Evolutionary conservation across 768 basidiomycete genomes (phyloP), one percentile per base, ranked within the genome.

Genomic region (Dioszegia hungarica): DNA sequence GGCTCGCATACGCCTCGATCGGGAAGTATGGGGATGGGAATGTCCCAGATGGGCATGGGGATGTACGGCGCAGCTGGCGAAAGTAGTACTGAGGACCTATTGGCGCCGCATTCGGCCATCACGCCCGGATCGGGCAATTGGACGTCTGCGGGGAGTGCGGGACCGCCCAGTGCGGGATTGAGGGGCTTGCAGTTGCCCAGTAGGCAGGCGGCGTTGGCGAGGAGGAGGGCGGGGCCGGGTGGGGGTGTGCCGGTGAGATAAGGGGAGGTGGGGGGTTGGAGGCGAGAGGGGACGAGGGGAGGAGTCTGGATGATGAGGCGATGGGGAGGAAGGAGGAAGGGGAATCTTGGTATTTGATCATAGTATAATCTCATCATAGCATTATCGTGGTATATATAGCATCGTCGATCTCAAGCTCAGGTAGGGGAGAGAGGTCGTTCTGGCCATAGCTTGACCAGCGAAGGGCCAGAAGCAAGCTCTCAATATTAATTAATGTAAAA

Each of bases 101-200:
- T 37, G 6, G 43, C 36, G 28, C 63, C 59, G 3, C 31, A 51
- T 27, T 61, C 64, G 37, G 61, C 53, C 47, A 39, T 57, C 10
- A 37, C 25, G 37, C 45, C 25, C 8, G 45, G 45, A 15, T 29
- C 27, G 27, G 45, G 45, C 14, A 34, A 20, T 27, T 37, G 34
- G 24, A 38, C 31, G 19, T 6, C 29, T 19, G 17, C 47, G 28
- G 27, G 22, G n/a, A 33, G 24, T 24, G 25, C 43, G 53, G 49
- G 25, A 5, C 49, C 25, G n/a, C 28, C 50, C 3, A 46, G 47
- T 34, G 39, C 49, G 19, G 67, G 68, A n/a, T 52, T 70, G 45
- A 64, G 68, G 40, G 65, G 65, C 0, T 44, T 72, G 44, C 67
- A 68, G 39, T 38, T 72, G 19, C 70, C 70, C 24, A 55, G 40